Conservation (phyloP, 371 early-diverging fungal species). For the Circinella minor region DNA sequence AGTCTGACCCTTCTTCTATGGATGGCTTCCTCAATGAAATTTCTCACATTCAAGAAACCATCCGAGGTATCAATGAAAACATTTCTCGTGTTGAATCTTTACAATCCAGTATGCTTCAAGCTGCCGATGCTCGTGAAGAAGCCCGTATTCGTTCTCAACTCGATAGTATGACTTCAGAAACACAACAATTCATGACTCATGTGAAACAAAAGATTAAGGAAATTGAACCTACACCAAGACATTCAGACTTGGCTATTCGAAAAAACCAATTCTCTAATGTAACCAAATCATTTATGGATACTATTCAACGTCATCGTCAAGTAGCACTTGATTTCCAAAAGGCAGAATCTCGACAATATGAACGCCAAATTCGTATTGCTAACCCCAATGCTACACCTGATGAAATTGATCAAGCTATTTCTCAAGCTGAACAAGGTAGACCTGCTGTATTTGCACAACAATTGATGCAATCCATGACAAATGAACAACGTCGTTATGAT, state of each 20-base stretch:
- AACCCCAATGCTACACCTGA: constrained; percentile 53
- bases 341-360: constrained; percentile 44
- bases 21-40: constrained; percentile 47
- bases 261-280: constrained; percentile 51
- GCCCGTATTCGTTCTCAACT: constrained; percentile 28
- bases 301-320: constrained; percentile 46
- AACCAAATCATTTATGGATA: constrained; percentile 49
- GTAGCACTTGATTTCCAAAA: constrained; percentile 51
- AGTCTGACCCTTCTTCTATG: constrained; percentile 31
- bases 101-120: constrained; percentile 45
- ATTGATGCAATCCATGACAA: constrained; percentile 40
- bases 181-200: constrained; percentile 43
- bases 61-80: constrained; percentile 43
- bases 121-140: constrained; percentile 44
- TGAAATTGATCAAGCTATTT: constrained; percentile 49
- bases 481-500: constrained; percentile 44
- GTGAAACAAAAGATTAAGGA: constrained; percentile 51
- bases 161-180: constrained; percentile 36
- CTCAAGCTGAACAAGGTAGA: constrained; percentile 46
- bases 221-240: constrained; percentile 46
- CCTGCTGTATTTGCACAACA: constrained; percentile 54
- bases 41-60: constrained; percentile 45
- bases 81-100: constrained; percentile 34
- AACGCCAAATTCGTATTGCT: constrained; percentile 54
- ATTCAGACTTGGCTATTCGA: constrained; percentile 49